phyloP scores from a whole-genome alignment of 305 asterid species.

The Andrographis paniculata region DNA sequence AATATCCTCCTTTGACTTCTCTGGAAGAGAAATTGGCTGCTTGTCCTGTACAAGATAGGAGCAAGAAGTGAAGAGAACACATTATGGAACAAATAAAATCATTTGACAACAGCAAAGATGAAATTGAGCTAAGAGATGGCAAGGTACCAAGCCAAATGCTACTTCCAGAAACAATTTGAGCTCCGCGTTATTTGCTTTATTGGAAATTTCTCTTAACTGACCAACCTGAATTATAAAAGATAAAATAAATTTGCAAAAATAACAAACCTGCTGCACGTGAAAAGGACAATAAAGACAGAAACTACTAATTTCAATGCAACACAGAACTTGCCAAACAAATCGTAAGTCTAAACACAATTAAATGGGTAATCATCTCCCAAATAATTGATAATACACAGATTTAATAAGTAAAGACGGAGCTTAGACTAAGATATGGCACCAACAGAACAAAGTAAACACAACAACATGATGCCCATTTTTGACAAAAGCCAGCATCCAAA shows the following conservation, averaged over 20 bases:
- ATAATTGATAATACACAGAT: too few relatives aligned
- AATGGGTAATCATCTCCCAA: too few relatives aligned
- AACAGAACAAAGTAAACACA: too few relatives aligned
- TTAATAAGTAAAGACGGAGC: too few relatives aligned
- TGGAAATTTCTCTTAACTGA: conserved; percentile 68
- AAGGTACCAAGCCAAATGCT: conserved; percentile 46
- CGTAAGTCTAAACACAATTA: too few relatives aligned
- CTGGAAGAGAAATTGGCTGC: conserved; percentile 53
- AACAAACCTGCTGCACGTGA: neutral
- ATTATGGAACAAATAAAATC: conserved; percentile 15
- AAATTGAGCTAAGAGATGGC: conserved; percentile 6
- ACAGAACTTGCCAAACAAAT: too few relatives aligned
- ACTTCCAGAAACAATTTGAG: conserved; percentile 71
- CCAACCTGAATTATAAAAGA: conserved; percentile 44
- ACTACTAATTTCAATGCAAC: too few relatives aligned
- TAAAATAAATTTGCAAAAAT: neutral
- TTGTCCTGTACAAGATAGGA: conserved; percentile 35
- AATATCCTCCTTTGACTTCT: conserved; percentile 58
- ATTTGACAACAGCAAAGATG: conserved; percentile 15
- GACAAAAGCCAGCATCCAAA: too few relatives aligned
- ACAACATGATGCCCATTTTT: too few relatives aligned
- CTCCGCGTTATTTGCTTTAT: conserved; percentile 67
- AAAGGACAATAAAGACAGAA: neutral
- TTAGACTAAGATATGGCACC: too few relatives aligned
- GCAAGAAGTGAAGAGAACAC: neutral